Conservation (phyloP, 176 grass and related monocot genomes). For the Cenchrus fungigraminus region DNA sequence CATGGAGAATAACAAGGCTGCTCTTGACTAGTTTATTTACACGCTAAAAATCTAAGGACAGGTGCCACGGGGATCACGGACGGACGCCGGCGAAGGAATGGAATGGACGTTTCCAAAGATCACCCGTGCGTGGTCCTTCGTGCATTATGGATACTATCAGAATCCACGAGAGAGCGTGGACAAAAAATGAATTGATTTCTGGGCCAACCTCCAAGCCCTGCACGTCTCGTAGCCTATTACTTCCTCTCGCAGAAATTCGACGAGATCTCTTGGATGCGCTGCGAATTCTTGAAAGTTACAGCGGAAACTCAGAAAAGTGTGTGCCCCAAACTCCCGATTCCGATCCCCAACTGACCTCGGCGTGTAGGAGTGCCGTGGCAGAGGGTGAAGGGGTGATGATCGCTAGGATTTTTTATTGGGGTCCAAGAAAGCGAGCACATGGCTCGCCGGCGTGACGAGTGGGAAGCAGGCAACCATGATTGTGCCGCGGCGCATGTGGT, state of each 20-base stretch:
- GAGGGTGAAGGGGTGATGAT: constrained; percentile 9
- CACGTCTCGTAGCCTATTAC: constrained; percentile 10
- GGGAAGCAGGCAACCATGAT: constrained; percentile 44
- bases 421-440: constrained; percentile 54
- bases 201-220: constrained; percentile 34
- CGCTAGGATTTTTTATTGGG: background rate
- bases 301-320: background rate
- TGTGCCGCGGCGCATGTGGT: constrained; percentile 42
- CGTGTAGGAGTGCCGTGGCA: background rate
- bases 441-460: constrained; percentile 33
- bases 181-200: background rate
- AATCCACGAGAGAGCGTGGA: constrained; percentile 3
- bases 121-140: constrained; percentile 31
- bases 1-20: background rate
- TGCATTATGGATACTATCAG: constrained; percentile 14
- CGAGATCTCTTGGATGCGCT: background rate
- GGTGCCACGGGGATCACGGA: background rate
- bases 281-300: background rate
- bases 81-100: background rate
- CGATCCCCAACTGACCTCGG: background rate
- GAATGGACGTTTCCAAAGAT: constrained; percentile 16
- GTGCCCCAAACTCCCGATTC: no score
- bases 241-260: background rate
- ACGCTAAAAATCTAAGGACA: background rate
- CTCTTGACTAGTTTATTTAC: background rate